Percentiles rank a stretch among this genome's conserved stretches.
Conservation (phyloP, 1,139 yeast species). For the Candida sojae region DNA sequence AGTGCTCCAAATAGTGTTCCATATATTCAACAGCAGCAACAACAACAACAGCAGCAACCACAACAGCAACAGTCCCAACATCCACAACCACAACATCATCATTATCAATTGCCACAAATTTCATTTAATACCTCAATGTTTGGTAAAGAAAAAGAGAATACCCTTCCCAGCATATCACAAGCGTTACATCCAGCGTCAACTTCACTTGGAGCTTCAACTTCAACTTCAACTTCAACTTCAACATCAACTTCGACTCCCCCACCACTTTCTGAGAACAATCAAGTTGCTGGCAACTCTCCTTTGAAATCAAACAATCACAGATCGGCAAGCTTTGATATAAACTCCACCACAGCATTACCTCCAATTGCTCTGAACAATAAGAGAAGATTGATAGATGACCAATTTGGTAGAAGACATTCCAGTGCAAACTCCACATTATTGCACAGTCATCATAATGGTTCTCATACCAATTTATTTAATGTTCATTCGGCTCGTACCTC, state of each 20-base stretch:
- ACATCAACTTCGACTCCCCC: conserved; percentile 10
- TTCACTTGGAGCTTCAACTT: conserved; percentile 6
- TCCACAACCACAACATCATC: conserved; percentile 11
- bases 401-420: conserved; percentile 28
- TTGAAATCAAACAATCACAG: conserved; percentile 16
- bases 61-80: conserved; percentile 8
- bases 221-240: conserved; percentile 5
- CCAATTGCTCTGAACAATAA: conserved; percentile 23
- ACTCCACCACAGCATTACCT: conserved; percentile 20
- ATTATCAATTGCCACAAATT: conserved; percentile 21
- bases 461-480: conserved; percentile 21
- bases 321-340: conserved; percentile 37
- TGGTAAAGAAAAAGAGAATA: conserved; percentile 17
- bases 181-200: conserved; percentile 7
- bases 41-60: conserved; percentile 6
- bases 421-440: conserved; percentile 25
- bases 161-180: conserved; percentile 6
- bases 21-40: conserved; percentile 7
- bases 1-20: conserved; percentile 5
- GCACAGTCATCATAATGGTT: conserved; percentile 14
- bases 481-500: conserved; percentile 8
- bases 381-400: conserved; percentile 32
- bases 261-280: conserved; percentile 10
- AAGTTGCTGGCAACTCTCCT: conserved; percentile 9
- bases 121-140: conserved; percentile 46